Base-by-base conservation (phyloP, 352 stramenopile genomes). In the Chrysophaeum taylorii region DNA sequence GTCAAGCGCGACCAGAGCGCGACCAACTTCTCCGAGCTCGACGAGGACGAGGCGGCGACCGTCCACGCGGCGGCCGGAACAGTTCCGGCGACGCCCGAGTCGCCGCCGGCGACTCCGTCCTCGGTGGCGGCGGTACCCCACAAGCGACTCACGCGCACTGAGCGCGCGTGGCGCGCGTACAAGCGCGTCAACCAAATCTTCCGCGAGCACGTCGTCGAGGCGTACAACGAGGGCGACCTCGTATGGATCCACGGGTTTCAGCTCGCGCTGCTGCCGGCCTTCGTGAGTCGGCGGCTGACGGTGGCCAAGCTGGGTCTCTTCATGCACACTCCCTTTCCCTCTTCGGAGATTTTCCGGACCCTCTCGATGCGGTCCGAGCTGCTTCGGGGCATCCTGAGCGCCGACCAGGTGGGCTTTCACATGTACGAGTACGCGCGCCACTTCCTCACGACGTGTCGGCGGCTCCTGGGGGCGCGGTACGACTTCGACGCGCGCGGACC, bases 201-300 rank as follows among this genome's bases (percentile, higher is more conserved):
- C 72, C 87, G 93, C 50, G 95, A 97, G 83, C 93, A 82, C 25
- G 82, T 91, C 29, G 78, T 89, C 63, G 86, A 91, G 71, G 87
- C 85, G 48, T 92, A 92, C 73, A 87, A 89, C 70, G 80, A 88
- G 62, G 81, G 83, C 14, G 84, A 91, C 73, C 63, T 91, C 4
- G 81, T 99, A 25, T 99, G 95, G 95, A 87, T 98, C 38, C 94
- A 98, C 72, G 95, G 96, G 70, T 98, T 98, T 75, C 93, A 98
- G 77, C 78, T 99, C 27, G 81, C 98, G 60, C 86, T 99, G 12
- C 86, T 97, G 35, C 95, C 95, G 4, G 95, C 86, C 23, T 98
- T 97, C 70, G 86, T 99, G 29, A 90, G 92, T 7, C 82, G 91
- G 48, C 84, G 87, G 33, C 85, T 95, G 60, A 86, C 85, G 39